Evolutionary conservation across 106 monocot species (phyloP).

Genomic region (Hemerocallis citrina): DNA sequence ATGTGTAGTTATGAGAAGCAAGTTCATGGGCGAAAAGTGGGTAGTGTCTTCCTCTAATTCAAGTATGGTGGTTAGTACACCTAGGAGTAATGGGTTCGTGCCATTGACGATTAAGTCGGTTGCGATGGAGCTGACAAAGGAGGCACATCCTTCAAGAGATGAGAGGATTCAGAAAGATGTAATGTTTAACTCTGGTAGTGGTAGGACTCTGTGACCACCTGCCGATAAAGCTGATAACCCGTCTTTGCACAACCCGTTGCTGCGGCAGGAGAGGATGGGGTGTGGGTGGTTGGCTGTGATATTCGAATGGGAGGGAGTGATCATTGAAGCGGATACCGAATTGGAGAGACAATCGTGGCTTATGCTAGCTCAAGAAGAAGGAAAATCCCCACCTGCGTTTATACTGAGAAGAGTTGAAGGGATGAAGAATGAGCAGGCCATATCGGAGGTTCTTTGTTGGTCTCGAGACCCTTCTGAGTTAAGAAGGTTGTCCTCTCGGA

Average conservation of each 20-base stretch:
- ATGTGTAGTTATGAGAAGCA: background rate
- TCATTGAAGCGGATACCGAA: slow-evolving; percentile 62
- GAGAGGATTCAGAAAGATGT: slow-evolving; percentile 24
- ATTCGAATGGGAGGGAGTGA: slow-evolving; percentile 81
- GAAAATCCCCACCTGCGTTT: slow-evolving; percentile 55
- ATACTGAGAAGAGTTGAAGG: slow-evolving; percentile 60
- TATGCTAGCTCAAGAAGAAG: slow-evolving; percentile 49
- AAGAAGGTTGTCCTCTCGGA: slow-evolving; percentile 47
- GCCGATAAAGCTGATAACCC: slow-evolving; percentile 73
- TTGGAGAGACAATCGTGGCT: slow-evolving; percentile 67
- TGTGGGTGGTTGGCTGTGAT: slow-evolving; percentile 87
- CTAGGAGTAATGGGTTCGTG: background rate
- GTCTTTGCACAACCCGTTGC: slow-evolving; percentile 70
- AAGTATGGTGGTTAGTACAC: background rate
- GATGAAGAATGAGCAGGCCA: slow-evolving; percentile 88
- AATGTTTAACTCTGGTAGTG: slow-evolving; percentile 18
- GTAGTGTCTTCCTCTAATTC: slow-evolving; percentile 3
- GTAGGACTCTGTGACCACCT: slow-evolving; percentile 59
- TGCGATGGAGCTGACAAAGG: slow-evolving; percentile 58
- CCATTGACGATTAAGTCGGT: slow-evolving; percentile 26
- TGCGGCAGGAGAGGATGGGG: slow-evolving; percentile 77
- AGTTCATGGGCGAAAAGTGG: slow-evolving; percentile 16
- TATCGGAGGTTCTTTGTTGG: slow-evolving; percentile 91
- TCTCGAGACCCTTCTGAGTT: slow-evolving; percentile 65
- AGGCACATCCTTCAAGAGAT: slow-evolving; percentile 23